Conservation (phyloP, 352 stramenopile species). For the Phytophthora multivora region DNA sequence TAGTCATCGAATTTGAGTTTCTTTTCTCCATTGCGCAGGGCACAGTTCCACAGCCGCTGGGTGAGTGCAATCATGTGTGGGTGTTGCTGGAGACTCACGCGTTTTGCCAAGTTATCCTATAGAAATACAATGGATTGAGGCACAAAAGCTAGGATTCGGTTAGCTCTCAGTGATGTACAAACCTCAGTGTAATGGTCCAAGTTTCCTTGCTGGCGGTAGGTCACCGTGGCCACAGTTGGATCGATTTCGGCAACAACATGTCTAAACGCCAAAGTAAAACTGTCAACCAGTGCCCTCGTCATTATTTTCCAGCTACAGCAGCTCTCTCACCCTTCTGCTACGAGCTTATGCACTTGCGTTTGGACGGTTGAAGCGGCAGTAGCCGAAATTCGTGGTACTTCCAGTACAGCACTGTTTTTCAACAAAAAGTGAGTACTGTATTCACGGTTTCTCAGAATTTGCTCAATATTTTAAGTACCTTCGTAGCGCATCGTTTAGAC, state of each 20-base stretch:
- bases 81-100: slow-evolving; percentile 58
- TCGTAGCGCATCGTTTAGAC: slow-evolving; percentile 13
- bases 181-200: slow-evolving; percentile 79
- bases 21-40: slow-evolving; percentile 36
- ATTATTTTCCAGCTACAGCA: not conserved
- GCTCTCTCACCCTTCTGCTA: slow-evolving; percentile 53
- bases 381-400: slow-evolving; percentile 46
- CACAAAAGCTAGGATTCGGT: not conserved
- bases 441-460: not conserved
- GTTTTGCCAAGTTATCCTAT: slow-evolving; percentile 74
- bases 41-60: slow-evolving; percentile 71
- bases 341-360: slow-evolving; percentile 66
- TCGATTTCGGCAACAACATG: slow-evolving; percentile 63
- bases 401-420: slow-evolving; percentile 13
- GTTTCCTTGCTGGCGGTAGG: slow-evolving; percentile 73
- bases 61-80: slow-evolving; percentile 73
- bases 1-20: slow-evolving; percentile 55
- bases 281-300: too few species aligned
- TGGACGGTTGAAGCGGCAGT: slow-evolving; percentile 46
- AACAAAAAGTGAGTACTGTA: not conserved
- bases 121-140: not conserved
- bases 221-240: slow-evolving; percentile 28
- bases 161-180: not conserved
- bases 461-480: slow-evolving; percentile 22
- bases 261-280: slow-evolving; percentile 19